A percentile compares a stretch with the other conserved stretches of the same genome.
Conservation (phyloP, 1,139 yeast species). For the Sugiyamaella sp. region DNA sequence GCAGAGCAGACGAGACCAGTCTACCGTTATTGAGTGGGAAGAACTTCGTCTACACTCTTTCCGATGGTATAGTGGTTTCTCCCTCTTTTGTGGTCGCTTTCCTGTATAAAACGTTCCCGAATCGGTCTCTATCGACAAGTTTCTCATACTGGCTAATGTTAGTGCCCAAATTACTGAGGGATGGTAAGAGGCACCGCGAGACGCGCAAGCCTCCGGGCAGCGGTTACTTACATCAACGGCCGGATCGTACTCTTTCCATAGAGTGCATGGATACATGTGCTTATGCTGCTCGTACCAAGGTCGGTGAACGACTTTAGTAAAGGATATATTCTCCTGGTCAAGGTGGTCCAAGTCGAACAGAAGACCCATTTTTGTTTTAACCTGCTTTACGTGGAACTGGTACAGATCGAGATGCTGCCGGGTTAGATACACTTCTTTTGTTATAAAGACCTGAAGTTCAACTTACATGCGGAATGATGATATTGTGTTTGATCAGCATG, state of each 20-base stretch:
- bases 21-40: no score
- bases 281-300: constrained; percentile 36
- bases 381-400: constrained; percentile 30
- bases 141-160: constrained; percentile 20
- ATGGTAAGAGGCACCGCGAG: no score
- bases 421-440: no score
- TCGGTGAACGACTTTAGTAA: constrained; percentile 32
- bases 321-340: constrained; percentile 16
- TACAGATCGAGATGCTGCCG: constrained; percentile 33
- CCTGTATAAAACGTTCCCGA: constrained; percentile 21
- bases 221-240: constrained; percentile 27
- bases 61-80: no score
- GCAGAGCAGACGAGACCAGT: no score
- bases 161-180: constrained; percentile 1
- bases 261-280: constrained; percentile 35
- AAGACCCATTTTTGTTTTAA: constrained; percentile 30
- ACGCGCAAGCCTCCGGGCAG: not conserved
- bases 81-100: not conserved
- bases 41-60: no score
- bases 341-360: constrained; percentile 31
- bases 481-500: constrained; percentile 34
- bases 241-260: constrained; percentile 38
- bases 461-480: constrained; percentile 34
- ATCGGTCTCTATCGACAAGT: constrained; percentile 21
- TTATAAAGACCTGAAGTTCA: no score